Base-by-base conservation (phyloP, 1,139 yeast species). In the Geotrichum histeridarum region DNA sequence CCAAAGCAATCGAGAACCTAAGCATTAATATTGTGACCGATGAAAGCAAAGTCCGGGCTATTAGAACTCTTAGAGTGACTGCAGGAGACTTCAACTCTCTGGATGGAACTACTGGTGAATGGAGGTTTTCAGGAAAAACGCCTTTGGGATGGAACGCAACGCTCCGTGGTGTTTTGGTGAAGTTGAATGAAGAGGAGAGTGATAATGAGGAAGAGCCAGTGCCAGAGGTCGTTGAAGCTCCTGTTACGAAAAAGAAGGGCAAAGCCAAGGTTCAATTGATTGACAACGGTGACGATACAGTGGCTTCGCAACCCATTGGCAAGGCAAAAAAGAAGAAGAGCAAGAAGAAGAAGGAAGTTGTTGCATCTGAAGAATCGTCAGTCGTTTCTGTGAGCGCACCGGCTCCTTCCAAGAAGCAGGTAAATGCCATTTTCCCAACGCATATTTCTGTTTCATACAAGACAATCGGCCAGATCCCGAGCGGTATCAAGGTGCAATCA, bases 401-500 rank as follows among this genome's bases (percentile, higher is more conserved):
- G 12, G n/a, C 22, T 9, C 48, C 42, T 6, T 30, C 42, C 1
- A 42, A 47, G 31, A 39, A n/a, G 11, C 22, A 11, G 27, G 46
- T 17, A 11, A 36, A 30, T 6, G 61, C 70, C 1, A 59, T 73
- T 8, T 73, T 73, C 56, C 95, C 95, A 0, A 66, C 73, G 46
- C 76, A 76, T 60, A 71, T 84, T 18, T 74, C 77, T 37, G 67
- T 87, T 8, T 68, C 75, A 3, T 91, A 86, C 64, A 64, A 73
- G 14, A 77, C 84, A 61, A 81, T 82, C 59, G 97, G 96, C 0
- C 74, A 79, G 11, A 76, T 88, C 1, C 86, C 95, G 0, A 85
- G 95, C 67, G 93, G 95, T 0, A 71, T 85, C 45, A 80, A 80
- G 59, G 88, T 91, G 1, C 84, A 81, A 22, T 76, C 83, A 30